Conservation (phyloP, 768 basidiomycete species). For the Grammothele lineata region DNA sequence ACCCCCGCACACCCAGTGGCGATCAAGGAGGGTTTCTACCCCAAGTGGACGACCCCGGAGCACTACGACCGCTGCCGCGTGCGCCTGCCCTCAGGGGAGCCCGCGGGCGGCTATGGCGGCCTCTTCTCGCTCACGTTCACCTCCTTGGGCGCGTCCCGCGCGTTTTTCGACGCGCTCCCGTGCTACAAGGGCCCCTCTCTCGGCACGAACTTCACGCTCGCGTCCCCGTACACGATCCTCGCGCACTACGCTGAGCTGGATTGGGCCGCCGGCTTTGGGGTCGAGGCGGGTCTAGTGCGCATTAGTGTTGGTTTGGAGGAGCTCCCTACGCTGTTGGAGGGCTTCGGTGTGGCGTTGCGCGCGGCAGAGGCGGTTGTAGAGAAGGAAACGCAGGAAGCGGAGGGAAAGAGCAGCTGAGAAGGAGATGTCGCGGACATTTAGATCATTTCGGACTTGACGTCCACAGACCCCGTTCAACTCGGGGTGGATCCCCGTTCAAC, state of each 20-base stretch:
- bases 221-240: conserved; percentile 89
- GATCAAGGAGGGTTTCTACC: conserved; percentile 86
- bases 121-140: conserved; percentile 87
- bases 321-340: conserved; percentile 44
- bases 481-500: not conserved
- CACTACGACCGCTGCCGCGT: conserved; percentile 72
- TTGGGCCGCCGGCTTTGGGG: conserved; percentile 87
- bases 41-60: conserved; percentile 69
- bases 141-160: conserved; percentile 55
- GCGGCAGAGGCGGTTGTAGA: conserved; percentile 54
- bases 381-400: not conserved
- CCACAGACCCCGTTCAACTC: no score
- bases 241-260: conserved; percentile 88
- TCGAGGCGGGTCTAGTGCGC: conserved; percentile 79
- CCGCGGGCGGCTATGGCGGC: conserved; percentile 66
- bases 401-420: no score
- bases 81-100: conserved; percentile 21
- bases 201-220: conserved; percentile 95
- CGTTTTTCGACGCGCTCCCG: conserved; percentile 81
- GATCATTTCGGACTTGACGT: no score
- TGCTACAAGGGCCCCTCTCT: conserved; percentile 89
- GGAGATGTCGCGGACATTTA: no score
- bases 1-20: conserved; percentile 32
- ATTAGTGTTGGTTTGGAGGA: conserved; percentile 93
- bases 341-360: conserved; percentile 60